A percentile compares a stretch with the other conserved stretches of the same genome.
phyloP scores from a whole-genome alignment of 2,329 filamentous ascomycete species.

The Sporothrix euskadiensis region DNA sequence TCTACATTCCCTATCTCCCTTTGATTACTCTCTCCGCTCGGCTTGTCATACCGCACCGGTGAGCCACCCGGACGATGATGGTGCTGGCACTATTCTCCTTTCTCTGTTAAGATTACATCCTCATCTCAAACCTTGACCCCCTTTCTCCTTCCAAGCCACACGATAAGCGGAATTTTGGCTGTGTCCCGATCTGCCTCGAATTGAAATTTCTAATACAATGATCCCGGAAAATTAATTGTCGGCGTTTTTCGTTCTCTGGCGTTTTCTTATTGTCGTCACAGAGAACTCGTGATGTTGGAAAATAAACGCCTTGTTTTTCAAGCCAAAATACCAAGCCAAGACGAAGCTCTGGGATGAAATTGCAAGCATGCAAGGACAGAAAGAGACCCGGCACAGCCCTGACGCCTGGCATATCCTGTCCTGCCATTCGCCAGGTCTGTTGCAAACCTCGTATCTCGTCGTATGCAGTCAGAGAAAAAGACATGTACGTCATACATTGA shows the following conservation, averaged over 20 bases:
- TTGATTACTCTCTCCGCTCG: background rate
- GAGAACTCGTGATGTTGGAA: background rate
- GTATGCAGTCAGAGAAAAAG: background rate
- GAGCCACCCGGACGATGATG: slow-evolving; percentile 4
- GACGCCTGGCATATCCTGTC: background rate
- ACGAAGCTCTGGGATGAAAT: background rate
- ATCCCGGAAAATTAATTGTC: background rate
- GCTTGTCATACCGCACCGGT: background rate
- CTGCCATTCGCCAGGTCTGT: background rate
- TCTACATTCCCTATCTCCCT: background rate
- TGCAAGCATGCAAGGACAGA: background rate
- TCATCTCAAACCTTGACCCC: too few relatives aligned
- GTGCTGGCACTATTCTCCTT: background rate
- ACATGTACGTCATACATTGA: background rate
- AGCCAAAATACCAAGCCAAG: background rate
- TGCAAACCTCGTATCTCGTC: background rate
- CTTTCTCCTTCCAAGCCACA: background rate
- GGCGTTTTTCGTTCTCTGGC: background rate
- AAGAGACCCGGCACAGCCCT: background rate
- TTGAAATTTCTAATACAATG: background rate
- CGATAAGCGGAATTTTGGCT: background rate
- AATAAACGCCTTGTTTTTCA: background rate
- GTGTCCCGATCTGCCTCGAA: background rate
- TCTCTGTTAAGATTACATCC: background rate
- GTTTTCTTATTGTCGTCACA: background rate